Conservation (phyloP, 164 flowering plant species). For the Liriodendron chinense region DNA sequence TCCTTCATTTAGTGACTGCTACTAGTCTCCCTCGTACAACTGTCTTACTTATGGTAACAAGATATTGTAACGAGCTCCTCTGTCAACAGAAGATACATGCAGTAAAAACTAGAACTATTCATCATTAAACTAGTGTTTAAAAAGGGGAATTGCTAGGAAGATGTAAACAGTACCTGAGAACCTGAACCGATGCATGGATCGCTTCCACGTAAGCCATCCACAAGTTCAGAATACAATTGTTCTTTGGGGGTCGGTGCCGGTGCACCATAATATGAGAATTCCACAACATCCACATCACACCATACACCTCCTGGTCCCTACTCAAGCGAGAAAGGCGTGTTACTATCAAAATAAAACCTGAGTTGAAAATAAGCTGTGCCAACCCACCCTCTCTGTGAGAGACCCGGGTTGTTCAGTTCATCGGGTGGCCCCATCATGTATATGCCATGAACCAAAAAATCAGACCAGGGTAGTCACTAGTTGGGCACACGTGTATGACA, state of each 20-base stretch:
- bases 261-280: slow-evolving; percentile 85
- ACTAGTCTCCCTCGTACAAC: background rate
- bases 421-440: background rate
- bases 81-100: background rate
- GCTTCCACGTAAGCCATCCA: slow-evolving; percentile 89
- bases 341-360: slow-evolving; percentile 5
- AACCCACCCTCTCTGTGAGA: background rate
- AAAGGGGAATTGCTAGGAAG: background rate
- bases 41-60: background rate
- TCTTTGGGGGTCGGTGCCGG: slow-evolving; percentile 90
- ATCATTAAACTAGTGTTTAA: background rate
- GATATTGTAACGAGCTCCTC: background rate
- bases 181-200: slow-evolving; percentile 83
- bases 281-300: slow-evolving; percentile 98
- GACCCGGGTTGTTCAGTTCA: background rate
- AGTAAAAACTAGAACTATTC: background rate
- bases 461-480: background rate
- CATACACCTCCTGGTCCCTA: slow-evolving; percentile 97
- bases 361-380: background rate
- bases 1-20: background rate
- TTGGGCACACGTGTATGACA: background rate
- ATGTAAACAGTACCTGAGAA: slow-evolving; percentile 66
- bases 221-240: slow-evolving; percentile 78
- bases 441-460: background rate
- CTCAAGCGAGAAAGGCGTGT: slow-evolving; percentile 13